Conservation (phyloP, 2,329 filamentous ascomycete species). For the Claviceps digitariae region DNA sequence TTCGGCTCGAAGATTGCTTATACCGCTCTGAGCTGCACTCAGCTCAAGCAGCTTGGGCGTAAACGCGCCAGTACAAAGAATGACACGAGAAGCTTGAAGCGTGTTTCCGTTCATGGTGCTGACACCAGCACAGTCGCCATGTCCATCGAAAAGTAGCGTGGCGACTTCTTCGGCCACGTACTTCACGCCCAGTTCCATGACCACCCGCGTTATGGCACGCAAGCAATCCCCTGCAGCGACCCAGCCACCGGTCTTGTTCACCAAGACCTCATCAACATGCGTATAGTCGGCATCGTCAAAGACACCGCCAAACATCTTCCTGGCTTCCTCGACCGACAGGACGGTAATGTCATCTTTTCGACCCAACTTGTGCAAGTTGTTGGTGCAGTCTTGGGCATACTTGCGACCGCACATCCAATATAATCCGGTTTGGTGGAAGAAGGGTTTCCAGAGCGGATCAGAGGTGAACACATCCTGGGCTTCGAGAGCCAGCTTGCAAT, state of each 20-base stretch:
- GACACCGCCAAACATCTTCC: slow-evolving; percentile 40
- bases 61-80: slow-evolving; percentile 45
- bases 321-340: slow-evolving; percentile 29
- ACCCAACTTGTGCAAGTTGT: slow-evolving; percentile 36
- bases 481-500: slow-evolving; percentile 51
- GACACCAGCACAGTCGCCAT: slow-evolving; percentile 34
- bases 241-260: slow-evolving; percentile 51
- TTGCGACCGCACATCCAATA: slow-evolving; percentile 40
- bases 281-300: slow-evolving; percentile 48
- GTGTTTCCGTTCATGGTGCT: slow-evolving; percentile 28
- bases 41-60: slow-evolving; percentile 41
- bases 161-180: slow-evolving; percentile 41
- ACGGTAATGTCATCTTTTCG: slow-evolving; percentile 26
- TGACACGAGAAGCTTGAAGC: slow-evolving; percentile 34
- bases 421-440: slow-evolving; percentile 48
- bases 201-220: slow-evolving; percentile 36
- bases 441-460: slow-evolving; percentile 40
- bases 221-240: slow-evolving; percentile 47
- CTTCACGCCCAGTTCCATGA: slow-evolving; percentile 41
- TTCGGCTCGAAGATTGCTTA: slow-evolving; percentile 34
- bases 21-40: slow-evolving; percentile 33
- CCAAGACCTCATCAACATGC: slow-evolving; percentile 42
- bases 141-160: slow-evolving; percentile 30
- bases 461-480: slow-evolving; percentile 47
- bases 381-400: slow-evolving; percentile 35